phyloP scores from a whole-genome alignment of 805 yeast genomes.

The Wickerhamiella sergipiensis region DNA sequence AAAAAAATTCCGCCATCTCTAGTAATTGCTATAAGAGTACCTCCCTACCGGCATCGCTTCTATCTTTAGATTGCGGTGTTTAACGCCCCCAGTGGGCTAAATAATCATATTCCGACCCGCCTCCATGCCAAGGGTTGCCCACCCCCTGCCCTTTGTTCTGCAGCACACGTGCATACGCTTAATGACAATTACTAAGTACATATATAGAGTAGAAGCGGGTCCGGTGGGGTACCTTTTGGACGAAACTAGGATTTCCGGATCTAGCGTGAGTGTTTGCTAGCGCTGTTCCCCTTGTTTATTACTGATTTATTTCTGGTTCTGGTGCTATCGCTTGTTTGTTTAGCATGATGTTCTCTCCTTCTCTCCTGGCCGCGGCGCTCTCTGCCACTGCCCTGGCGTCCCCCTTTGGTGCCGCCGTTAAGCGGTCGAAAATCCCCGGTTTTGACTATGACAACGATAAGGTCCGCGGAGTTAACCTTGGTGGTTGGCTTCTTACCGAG shows the following conservation, averaged over 20 bases:
- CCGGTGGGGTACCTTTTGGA: background rate
- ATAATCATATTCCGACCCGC: background rate
- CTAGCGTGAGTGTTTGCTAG: background rate
- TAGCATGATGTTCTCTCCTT: background rate
- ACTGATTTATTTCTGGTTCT: background rate
- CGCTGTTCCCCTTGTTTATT: background rate
- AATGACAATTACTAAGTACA: background rate
- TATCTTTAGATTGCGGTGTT: background rate
- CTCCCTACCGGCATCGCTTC: background rate
- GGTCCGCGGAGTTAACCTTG: slow-evolving; percentile 49
- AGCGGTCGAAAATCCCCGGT: slow-evolving; percentile 7
- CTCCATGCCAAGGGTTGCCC: background rate
- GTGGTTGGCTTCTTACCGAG: slow-evolving; percentile 85
- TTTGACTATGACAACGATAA: slow-evolving; percentile 22
- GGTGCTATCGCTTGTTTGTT: background rate
- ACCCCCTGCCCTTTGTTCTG: background rate
- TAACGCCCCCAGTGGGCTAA: background rate
- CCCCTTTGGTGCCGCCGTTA: background rate
- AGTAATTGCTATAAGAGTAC: background rate
- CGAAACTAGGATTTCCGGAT: background rate
- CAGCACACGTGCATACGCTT: background rate
- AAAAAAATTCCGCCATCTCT: background rate
- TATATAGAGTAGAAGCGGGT: background rate
- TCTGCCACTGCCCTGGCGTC: background rate
- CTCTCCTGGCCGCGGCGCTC: background rate